Conservation (phyloP, 2,329 filamentous ascomycete genomes). For the Magnaporthales sp. region DNA sequence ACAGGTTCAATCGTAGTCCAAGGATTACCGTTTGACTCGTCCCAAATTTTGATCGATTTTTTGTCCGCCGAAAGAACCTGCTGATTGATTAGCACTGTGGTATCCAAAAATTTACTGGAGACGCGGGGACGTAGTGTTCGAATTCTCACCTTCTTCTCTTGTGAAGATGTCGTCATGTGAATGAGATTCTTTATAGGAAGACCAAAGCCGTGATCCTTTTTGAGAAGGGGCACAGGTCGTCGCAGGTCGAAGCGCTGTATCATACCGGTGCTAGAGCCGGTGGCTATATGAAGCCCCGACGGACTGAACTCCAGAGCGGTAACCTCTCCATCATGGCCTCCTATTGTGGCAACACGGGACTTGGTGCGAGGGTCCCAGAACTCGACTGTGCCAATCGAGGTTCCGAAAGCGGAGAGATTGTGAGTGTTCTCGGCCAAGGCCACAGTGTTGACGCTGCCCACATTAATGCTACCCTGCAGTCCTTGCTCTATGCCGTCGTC, state of each 20-base stretch:
- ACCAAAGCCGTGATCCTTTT: slow-evolving; percentile 93
- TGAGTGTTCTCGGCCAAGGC: slow-evolving; percentile 84
- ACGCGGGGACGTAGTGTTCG: neutral
- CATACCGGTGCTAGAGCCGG: slow-evolving; percentile 80
- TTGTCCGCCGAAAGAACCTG: slow-evolving; percentile 81
- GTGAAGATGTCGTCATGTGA: slow-evolving; percentile 60
- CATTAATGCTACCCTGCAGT: slow-evolving; percentile 77
- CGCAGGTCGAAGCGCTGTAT: slow-evolving; percentile 89
- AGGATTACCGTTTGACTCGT: slow-evolving; percentile 68
- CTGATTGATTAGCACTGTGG: neutral
- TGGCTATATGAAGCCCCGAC: slow-evolving; percentile 76
- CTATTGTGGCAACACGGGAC: slow-evolving; percentile 69
- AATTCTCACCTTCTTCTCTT: slow-evolving; percentile 56
- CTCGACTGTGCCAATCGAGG: slow-evolving; percentile 88
- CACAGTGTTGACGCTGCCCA: slow-evolving; percentile 79
- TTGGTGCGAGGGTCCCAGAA: slow-evolving; percentile 90
- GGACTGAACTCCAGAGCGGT: slow-evolving; percentile 82
- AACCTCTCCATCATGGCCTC: slow-evolving; percentile 61
- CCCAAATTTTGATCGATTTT: slow-evolving; percentile 95
- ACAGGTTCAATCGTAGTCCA: slow-evolving; percentile 96
- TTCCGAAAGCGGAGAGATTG: slow-evolving; percentile 87
- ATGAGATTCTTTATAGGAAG: slow-evolving; percentile 82
- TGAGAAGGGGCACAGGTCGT: slow-evolving; percentile 74
- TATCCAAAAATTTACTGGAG: neutral
- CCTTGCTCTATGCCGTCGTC: slow-evolving; percentile 69